A percentile compares a stretch with the other conserved stretches of the same genome.
phyloP scores from a whole-genome alignment of 495 filamentous ascomycete species.

The Tuber magnatum region DNA sequence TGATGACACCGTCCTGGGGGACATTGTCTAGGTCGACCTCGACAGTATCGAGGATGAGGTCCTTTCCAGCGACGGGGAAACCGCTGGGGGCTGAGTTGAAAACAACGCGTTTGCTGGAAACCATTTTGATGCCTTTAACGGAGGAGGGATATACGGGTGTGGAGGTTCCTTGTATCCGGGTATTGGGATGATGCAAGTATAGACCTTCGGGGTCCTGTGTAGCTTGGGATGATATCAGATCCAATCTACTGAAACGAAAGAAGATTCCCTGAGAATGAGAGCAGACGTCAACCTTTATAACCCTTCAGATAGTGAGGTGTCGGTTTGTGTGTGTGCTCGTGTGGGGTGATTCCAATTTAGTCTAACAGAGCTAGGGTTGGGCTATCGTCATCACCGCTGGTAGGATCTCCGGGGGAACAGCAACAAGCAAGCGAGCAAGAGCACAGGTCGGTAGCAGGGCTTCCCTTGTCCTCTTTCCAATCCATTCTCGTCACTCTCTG shows the following conservation, averaged over 20 bases:
- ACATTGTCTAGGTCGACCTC: constrained; percentile 58
- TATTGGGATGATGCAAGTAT: background rate
- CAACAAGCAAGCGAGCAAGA: background rate
- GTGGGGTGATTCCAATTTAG: background rate
- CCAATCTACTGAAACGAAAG: background rate
- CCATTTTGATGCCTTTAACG: constrained; percentile 37
- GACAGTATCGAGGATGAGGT: constrained; percentile 62
- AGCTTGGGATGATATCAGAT: background rate
- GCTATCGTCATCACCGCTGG: background rate
- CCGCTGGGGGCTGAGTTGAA: constrained; percentile 66
- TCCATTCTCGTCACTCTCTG: no score
- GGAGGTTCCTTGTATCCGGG: background rate
- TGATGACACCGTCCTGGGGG: constrained; percentile 61
- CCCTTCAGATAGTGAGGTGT: background rate
- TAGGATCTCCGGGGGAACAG: background rate
- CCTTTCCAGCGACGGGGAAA: constrained; percentile 62
- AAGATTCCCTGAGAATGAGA: background rate
- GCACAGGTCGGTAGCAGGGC: background rate
- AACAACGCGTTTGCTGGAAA: constrained; percentile 71
- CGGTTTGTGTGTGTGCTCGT: background rate
- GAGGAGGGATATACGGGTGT: background rate
- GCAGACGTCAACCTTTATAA: background rate
- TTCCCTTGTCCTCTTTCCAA: background rate
- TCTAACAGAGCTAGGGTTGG: background rate
- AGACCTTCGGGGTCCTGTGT: background rate